A percentile compares a stretch with the other conserved stretches of the same genome.
phyloP scores from a whole-genome alignment of 192 early-diverging fungal genomes.

The Polychytrium aggregatum region DNA sequence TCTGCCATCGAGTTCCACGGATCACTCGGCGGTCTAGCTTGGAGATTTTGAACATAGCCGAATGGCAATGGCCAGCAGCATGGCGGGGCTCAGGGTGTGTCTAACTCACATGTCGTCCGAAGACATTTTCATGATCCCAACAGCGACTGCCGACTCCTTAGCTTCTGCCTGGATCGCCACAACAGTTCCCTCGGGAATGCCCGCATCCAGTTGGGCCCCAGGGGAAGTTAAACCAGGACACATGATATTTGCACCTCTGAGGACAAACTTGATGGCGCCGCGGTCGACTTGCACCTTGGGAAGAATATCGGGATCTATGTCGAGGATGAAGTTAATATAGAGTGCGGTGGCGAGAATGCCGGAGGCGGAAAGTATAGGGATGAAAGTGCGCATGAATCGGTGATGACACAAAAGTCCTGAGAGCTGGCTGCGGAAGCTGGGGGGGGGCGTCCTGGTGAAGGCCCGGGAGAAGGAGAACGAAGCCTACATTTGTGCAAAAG shows the following conservation, averaged over 20 bases:
- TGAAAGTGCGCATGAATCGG: not conserved
- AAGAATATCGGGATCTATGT: slow-evolving; percentile 76
- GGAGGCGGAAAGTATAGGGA: slow-evolving; percentile 9
- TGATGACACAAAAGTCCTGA: too few relatives aligned
- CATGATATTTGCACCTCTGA: slow-evolving; percentile 97
- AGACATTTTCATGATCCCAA: slow-evolving; percentile 81
- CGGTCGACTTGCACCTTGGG: slow-evolving; percentile 85
- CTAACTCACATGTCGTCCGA: slow-evolving; percentile 72
- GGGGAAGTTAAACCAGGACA: slow-evolving; percentile 94
- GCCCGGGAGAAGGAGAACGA: too few relatives aligned
- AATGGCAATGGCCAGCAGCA: slow-evolving; percentile 1
- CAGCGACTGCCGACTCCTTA: slow-evolving; percentile 87
- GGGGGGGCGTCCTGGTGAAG: too few relatives aligned
- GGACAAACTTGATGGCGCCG: slow-evolving; percentile 96
- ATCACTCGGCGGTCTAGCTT: too few relatives aligned
- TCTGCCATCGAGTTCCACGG: not conserved
- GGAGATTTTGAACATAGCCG: too few relatives aligned
- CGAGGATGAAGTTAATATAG: slow-evolving; percentile 1
- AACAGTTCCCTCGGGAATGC: slow-evolving; percentile 55
- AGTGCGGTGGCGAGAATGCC: not conserved
- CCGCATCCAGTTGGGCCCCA: slow-evolving; percentile 67
- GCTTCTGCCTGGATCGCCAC: slow-evolving; percentile 93
- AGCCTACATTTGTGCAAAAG: slow-evolving; percentile 80
- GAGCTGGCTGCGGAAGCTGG: too few relatives aligned
- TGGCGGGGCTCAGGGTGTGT: too few relatives aligned